Percentiles rank a stretch among this genome's conserved stretches.
These are phyloP conservation scores for Suillus brevipes DNA, from an alignment of 768 basidiomycete genomes.

Conservation along the genomic window DNA sequence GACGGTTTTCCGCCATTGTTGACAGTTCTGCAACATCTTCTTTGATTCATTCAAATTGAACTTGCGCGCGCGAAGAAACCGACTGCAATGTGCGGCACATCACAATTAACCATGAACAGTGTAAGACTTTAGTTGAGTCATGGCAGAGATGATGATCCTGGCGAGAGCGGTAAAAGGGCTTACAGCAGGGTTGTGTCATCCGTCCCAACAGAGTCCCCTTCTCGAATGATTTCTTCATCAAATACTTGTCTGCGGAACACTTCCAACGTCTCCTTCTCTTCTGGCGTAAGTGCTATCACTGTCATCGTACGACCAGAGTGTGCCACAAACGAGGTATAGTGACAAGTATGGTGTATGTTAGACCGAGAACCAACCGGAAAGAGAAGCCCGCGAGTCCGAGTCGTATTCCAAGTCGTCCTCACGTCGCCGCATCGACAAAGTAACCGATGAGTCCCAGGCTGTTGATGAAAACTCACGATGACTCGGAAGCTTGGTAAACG, in stretches of 20 bases:
- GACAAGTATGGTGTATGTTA: background rate
- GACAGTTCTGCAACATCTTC: slow-evolving; percentile 65
- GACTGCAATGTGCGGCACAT: slow-evolving; percentile 37
- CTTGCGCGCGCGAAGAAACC: slow-evolving; percentile 75
- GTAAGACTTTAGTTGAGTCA: background rate
- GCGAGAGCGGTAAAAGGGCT: slow-evolving; percentile 21
- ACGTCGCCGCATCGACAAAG: background rate
- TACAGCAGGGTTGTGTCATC: slow-evolving; percentile 61
- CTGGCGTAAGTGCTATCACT: slow-evolving; percentile 15
- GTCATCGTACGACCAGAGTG: background rate
- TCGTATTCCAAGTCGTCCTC: background rate
- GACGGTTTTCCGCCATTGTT: slow-evolving; percentile 66
- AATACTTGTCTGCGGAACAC: slow-evolving; percentile 54
- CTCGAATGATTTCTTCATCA: slow-evolving; percentile 53
- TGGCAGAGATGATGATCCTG: background rate
- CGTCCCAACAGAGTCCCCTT: slow-evolving; percentile 63
- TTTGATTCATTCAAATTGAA: slow-evolving; percentile 60
- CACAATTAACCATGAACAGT: slow-evolving; percentile 9
- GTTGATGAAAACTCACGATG: background rate
- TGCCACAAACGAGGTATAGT: background rate
- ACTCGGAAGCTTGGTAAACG: background rate
- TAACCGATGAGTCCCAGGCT: background rate
- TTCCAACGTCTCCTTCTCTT: slow-evolving; percentile 41
- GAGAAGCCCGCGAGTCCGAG: background rate
- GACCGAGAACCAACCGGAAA: background rate